Conservation (phyloP, 176 grass and related monocot species). For the Canna indica region DNA sequence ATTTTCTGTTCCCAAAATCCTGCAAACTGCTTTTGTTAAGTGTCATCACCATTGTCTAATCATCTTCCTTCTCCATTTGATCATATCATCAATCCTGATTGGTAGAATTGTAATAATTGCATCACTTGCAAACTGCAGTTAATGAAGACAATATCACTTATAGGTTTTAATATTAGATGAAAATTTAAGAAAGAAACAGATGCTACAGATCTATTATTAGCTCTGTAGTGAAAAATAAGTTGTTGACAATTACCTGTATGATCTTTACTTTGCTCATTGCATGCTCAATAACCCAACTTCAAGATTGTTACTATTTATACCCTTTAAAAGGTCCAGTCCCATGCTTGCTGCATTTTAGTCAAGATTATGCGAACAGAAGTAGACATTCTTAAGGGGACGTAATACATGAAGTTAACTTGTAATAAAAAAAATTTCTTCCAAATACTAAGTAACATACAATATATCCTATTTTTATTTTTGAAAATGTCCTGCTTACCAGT, state of each 20-base stretch:
- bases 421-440: too few relatives aligned
- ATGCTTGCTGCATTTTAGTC: slow-evolving; percentile 40
- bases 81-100: slow-evolving; percentile 99
- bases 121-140: slow-evolving; percentile 69
- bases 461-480: too few relatives aligned
- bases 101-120: slow-evolving; percentile 86
- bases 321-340: slow-evolving; percentile 82
- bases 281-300: slow-evolving; percentile 84
- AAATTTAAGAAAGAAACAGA: background rate
- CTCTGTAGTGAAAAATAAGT: background rate
- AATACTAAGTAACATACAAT: too few relatives aligned
- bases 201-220: too few relatives aligned
- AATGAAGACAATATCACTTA: slow-evolving; percentile 3
- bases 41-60: slow-evolving; percentile 9
- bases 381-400: too few relatives aligned
- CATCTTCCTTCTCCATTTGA: slow-evolving; percentile 51
- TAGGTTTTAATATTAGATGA: background rate
- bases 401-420: too few relatives aligned
- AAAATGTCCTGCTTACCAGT: too few relatives aligned
- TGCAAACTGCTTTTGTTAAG: too few relatives aligned
- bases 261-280: slow-evolving; percentile 99
- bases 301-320: slow-evolving; percentile 66
- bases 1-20: background rate
- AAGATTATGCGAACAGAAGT: background rate
- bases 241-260: slow-evolving; percentile 29